phyloP scores from a whole-genome alignment of 2,329 filamentous ascomycete genomes.

The Alternaria ventricosa region DNA sequence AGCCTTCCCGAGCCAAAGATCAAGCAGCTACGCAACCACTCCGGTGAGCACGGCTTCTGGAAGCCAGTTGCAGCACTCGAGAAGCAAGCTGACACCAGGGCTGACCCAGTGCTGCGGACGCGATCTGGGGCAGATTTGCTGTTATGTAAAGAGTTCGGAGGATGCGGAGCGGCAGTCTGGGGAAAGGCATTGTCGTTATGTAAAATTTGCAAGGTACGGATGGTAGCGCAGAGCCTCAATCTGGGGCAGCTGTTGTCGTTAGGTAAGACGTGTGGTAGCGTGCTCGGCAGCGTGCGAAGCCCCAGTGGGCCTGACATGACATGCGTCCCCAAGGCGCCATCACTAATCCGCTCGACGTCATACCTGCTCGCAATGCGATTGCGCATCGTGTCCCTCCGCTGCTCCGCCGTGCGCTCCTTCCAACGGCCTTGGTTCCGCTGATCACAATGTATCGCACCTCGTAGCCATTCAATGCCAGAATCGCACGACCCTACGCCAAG shows the following conservation, averaged over 20 bases:
- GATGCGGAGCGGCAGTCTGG: constrained; percentile 6
- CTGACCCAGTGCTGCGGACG: constrained; percentile 8
- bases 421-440: constrained; percentile 56
- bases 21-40: background rate
- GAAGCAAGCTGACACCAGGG: background rate
- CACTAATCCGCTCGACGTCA: constrained; percentile 36
- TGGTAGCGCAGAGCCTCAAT: constrained; percentile 5
- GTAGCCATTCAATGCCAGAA: background rate
- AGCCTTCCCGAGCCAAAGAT: background rate
- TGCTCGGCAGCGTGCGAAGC: background rate
- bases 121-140: constrained; percentile 12
- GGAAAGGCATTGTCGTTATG: constrained; percentile 3
- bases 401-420: constrained; percentile 56
- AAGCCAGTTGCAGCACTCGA: background rate
- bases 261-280: constrained; percentile 9
- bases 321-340: background rate
- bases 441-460: constrained; percentile 54
- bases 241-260: constrained; percentile 5
- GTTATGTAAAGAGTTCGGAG: constrained; percentile 3
- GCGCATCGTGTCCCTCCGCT: constrained; percentile 59
- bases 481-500: background rate
- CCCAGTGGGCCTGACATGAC: background rate
- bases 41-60: background rate
- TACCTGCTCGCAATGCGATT: constrained; percentile 59
- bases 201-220: constrained; percentile 1